Evolutionary conservation across 306 rosid genomes (phyloP), one percentile per base, ranked within the genome.

Genomic region (Pueraria montana): DNA sequence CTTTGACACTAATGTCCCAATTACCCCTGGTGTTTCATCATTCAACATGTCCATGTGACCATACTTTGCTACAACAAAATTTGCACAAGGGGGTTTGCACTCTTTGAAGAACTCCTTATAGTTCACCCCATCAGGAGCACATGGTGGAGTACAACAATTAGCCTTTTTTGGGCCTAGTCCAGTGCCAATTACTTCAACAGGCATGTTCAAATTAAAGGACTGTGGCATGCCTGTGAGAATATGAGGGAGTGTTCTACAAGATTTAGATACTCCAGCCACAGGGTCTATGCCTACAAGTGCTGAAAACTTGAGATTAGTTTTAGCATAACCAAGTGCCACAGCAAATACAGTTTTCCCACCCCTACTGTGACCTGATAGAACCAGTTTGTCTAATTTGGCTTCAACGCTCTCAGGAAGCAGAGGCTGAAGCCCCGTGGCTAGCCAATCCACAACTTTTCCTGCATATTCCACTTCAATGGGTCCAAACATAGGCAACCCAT

Each of bases 21-120:
- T 3, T 0, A 79, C 0, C 2, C 87, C 91, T 0, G 49, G 43
- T 2, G 79, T 82, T 0, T 83, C 17, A 65, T 92, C 93, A 27
- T 89, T 84, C 24, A 92, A 80, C 85, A 89, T 77, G 83, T 92
- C 97, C 92, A 88, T 85, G 81, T 91, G 97, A 61, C 97, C 94
- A 20, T 85, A 89, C 1, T 91, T 89, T 55, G 24, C 81, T 0
- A 85, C 70, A 13, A 92, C 91, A 84, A 91, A 92, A 84, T 84
- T 82, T 5, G 84, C 93, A 80, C 94, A 67, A 14, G 93, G 91
- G 0, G 94, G 91, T 26, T 80, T 87, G 74, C 88, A 82, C 80
- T 93, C 91, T 0, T 58, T 18, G 82, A 77, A 90, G 50, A 91
- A 91, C 40, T 90, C 90, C 27, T 42, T 55, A 10, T 91, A 90